Base-by-base conservation (phyloP, 306 rosid genomes). In the Begonia masoniana region DNA sequence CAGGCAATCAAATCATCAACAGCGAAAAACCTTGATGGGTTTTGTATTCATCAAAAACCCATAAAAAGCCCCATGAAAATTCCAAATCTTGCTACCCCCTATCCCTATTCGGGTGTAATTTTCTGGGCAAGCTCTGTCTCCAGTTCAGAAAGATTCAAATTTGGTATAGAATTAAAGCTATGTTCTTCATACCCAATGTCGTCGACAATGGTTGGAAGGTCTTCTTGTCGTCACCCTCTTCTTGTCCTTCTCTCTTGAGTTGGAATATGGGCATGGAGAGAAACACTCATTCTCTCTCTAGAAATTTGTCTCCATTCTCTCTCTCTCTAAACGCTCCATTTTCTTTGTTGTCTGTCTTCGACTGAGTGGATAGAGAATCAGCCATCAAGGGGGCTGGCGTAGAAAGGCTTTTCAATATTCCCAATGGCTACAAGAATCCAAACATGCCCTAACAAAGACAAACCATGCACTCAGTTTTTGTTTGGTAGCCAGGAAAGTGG, bases 181-280 rank as follows among this genome's bases (percentile, higher is more conserved):
- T 7, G 67, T 67, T 68, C 68, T 71, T 64, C 74, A 65, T 63
- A 76, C 76, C 78, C 61, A 80, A 70, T 3, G 81, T 69, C 80
- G 84, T 80, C 80, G 77, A 79, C 77, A 73, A 73, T 68, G 83
- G 81, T 81, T 71, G 78, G 76, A 65, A 80, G 70, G 68, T 63
- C 66, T 50, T 56, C 55, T 82, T 83, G 94, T 87, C 88, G 74
- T 77, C 71, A 78, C 52, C 73, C 70, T 15, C 78, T 76, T 73
- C 62, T 64, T 78, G 76, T 76, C 74, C 69, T 70, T 70, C 74
- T 12, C 67, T 51, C 74, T 73, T 53, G 50, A 68, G 79, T 79
- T 81, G 47, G 85, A 82, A 79, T 50, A 61, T 57, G 78, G 80
- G 76, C 77, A 64, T 77, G 71, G 73, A 71, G 72, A 60, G 77